Percentiles rank a stretch among this genome's conserved stretches.
Conservation (phyloP, 169 alveolate species). For the Plasmodium coatneyi region DNA sequence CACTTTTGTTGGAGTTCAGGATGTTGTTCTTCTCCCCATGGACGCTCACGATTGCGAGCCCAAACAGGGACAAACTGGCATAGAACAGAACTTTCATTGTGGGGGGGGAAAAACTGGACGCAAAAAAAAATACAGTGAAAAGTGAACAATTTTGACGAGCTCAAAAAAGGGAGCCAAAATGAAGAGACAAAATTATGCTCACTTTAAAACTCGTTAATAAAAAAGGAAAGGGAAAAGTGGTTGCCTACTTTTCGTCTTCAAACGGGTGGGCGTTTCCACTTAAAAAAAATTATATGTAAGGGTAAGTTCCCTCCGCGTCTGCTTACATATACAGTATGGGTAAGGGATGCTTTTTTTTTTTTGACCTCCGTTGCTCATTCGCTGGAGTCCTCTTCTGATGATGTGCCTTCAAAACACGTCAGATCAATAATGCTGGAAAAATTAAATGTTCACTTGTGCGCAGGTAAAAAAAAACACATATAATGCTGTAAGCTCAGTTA, state of each 20-base stretch:
- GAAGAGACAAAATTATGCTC: background rate
- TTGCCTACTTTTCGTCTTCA: background rate
- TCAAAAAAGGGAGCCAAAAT: background rate
- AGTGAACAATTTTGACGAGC: background rate
- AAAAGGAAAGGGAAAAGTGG: background rate
- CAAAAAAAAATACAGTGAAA: background rate
- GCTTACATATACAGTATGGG: background rate
- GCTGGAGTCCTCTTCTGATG: background rate
- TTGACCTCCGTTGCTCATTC: background rate
- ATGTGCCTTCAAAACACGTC: background rate
- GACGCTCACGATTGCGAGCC: background rate
- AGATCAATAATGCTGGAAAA: background rate
- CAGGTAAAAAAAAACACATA: background rate
- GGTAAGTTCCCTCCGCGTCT: background rate
- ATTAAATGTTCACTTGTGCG: background rate
- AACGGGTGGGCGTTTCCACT: background rate
- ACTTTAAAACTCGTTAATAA: background rate
- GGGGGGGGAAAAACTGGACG: background rate
- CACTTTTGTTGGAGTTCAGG: constrained; percentile 1
- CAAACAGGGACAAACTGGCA: background rate
- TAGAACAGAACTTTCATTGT: background rate
- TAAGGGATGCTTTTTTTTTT: background rate
- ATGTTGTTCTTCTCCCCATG: constrained; percentile 22
- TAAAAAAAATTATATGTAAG: background rate
- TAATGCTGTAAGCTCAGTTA: background rate